Evolutionary conservation across 2,329 filamentous ascomycete genomes (phyloP).

Genomic region (Fusarium sp.): DNA sequence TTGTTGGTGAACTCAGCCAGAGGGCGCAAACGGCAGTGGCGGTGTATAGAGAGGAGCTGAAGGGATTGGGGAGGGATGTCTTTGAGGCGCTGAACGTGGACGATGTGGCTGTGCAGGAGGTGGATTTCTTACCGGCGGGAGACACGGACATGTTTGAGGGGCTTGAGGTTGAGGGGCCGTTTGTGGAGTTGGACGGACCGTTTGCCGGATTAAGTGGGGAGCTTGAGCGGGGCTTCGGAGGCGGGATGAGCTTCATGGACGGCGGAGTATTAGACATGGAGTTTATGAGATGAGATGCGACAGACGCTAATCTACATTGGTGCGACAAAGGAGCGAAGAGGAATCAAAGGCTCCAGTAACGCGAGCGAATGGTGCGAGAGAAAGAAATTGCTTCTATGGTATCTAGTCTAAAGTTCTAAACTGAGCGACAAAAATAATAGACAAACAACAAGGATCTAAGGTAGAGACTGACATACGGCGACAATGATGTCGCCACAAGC

Average conservation of each 20-base stretch:
- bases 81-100: constrained; percentile 8
- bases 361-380: background rate
- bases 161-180: constrained; percentile 21
- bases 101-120: background rate
- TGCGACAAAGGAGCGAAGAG: background rate
- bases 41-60: constrained; percentile 1
- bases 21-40: constrained; percentile 30
- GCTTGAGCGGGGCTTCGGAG: background rate
- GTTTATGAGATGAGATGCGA: background rate
- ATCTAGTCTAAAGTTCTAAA: background rate
- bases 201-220: constrained; percentile 6
- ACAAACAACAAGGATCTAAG: background rate
- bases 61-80: background rate
- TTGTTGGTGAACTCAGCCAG: constrained; percentile 34
- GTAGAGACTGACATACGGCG: background rate
- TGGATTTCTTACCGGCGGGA: constrained; percentile 12
- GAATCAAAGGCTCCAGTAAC: background rate
- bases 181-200: constrained; percentile 18
- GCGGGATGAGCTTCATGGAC: background rate
- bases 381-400: background rate
- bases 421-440: background rate
- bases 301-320: background rate
- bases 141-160: constrained; percentile 5
- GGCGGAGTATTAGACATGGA: background rate
- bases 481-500: background rate